phyloP scores from a whole-genome alignment of 1,139 yeast genomes.

The Zhuliangozyma parablackwelliae region DNA sequence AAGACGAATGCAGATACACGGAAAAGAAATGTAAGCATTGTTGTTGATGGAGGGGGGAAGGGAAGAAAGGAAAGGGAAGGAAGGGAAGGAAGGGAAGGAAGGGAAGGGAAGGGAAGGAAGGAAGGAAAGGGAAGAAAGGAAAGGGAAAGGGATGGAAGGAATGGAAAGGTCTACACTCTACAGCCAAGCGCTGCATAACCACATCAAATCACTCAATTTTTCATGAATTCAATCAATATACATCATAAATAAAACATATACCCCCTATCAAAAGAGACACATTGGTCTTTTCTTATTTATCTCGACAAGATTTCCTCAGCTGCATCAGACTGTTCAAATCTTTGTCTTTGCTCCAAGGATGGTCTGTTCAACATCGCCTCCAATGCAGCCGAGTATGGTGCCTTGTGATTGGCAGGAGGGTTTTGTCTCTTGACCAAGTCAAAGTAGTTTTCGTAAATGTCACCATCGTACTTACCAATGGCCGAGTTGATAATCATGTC shows the following conservation, averaged over 20 bases:
- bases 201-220: too few relatives aligned
- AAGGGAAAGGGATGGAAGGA: too few relatives aligned
- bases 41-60: too few relatives aligned
- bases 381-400: conserved; percentile 36
- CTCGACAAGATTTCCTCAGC: conserved; percentile 30
- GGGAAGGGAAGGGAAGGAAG: too few relatives aligned
- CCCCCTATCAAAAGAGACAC: conserved; percentile 3
- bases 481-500: conserved; percentile 43
- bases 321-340: conserved; percentile 30
- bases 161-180: too few relatives aligned
- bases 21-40: neutral
- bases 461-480: conserved; percentile 43
- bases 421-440: conserved; percentile 32
- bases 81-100: too few relatives aligned
- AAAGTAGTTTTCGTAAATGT: conserved; percentile 45
- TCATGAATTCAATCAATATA: too few relatives aligned
- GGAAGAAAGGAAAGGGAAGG: too few relatives aligned
- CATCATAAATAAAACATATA: conserved; percentile 1
- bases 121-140: too few relatives aligned
- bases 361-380: conserved; percentile 37
- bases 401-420: conserved; percentile 34
- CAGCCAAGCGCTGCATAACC: too few relatives aligned
- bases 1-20: conserved; percentile 3
- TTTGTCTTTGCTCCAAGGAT: conserved; percentile 33
- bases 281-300: conserved; percentile 6